phyloP scores from a whole-genome alignment of 1,139 yeast species.

The Nakaseomyces nivariensis region DNA sequence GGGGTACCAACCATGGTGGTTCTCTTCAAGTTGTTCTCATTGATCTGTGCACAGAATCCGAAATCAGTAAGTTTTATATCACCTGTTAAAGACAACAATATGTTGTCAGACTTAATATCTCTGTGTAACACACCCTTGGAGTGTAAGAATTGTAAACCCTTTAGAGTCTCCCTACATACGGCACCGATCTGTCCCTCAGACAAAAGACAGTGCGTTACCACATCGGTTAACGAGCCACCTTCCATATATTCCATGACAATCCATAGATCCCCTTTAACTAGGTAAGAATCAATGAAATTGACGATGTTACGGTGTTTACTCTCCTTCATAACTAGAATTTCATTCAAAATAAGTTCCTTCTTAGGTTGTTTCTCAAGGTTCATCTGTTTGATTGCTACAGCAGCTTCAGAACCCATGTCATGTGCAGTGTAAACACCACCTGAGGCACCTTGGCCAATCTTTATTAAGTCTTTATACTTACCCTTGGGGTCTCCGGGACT shows the following conservation, averaged over 20 bases:
- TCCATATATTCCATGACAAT: constrained; percentile 98
- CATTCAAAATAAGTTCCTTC: constrained; percentile 88
- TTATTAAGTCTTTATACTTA: constrained; percentile 55
- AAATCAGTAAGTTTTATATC: constrained; percentile 84
- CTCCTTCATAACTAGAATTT: constrained; percentile 89
- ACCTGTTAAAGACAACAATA: constrained; percentile 71
- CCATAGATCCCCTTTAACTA: constrained; percentile 74
- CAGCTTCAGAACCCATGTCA: constrained; percentile 45
- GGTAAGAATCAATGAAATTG: constrained; percentile 77
- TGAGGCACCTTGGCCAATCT: constrained; percentile 96
- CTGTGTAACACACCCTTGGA: constrained; percentile 92
- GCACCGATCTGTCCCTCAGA: constrained; percentile 97
- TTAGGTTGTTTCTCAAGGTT: constrained; percentile 88
- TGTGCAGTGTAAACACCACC: constrained; percentile 96
- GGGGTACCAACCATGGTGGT: constrained; percentile 99
- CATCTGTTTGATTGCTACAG: constrained; percentile 95
- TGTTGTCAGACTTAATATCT: constrained; percentile 92
- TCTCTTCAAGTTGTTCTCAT: constrained; percentile 73
- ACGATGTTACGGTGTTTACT: constrained; percentile 86
- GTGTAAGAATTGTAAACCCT: constrained; percentile 80
- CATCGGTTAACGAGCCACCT: constrained; percentile 93
- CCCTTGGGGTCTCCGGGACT: constrained; percentile 80
- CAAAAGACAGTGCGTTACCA: constrained; percentile 90
- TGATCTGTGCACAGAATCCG: constrained; percentile 85
- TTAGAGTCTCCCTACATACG: constrained; percentile 82